Percentiles rank a stretch among this genome's conserved stretches.
Evolutionary conservation across 169 alveolate species (phyloP).

Genomic region (Cryptosporidium sp.): DNA sequence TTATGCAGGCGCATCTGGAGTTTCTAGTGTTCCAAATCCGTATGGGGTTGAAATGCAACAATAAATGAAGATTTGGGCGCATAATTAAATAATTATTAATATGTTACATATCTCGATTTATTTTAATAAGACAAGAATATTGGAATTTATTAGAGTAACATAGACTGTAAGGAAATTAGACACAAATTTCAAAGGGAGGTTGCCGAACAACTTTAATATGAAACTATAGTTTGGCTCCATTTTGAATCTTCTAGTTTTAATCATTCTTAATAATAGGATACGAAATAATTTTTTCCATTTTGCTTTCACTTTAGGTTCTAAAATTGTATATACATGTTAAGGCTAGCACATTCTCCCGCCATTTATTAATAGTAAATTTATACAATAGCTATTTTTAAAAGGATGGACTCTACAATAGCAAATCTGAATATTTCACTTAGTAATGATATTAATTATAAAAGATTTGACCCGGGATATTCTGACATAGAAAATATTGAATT

Average conservation of each 20-base stretch:
- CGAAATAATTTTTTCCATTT: neutral
- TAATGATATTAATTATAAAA: neutral
- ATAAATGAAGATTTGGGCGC: neutral
- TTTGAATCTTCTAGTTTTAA: slow-evolving; percentile 1
- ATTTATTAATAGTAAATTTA: neutral
- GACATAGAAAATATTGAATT: slow-evolving; percentile 63
- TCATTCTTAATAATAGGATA: slow-evolving; percentile 6
- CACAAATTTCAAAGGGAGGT: neutral
- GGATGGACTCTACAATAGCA: neutral
- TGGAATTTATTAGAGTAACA: neutral
- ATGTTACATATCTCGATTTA: neutral
- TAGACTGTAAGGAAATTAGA: neutral
- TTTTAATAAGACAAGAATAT: neutral
- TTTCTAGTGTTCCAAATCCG: slow-evolving; percentile 24
- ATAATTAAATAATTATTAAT: neutral
- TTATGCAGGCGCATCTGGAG: slow-evolving; percentile 69
- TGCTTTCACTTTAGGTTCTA: neutral
- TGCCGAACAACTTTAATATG: neutral
- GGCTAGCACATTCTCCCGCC: neutral
- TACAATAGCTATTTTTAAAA: neutral
- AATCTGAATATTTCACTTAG: neutral
- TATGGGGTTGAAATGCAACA: slow-evolving; percentile 63
- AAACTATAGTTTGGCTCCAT: slow-evolving; percentile 2
- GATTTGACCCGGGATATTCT: neutral
- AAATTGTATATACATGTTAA: neutral